These are phyloP conservation scores for Cercospora beticola DNA, from an alignment of 2,329 filamentous ascomycete genomes.

Conservation along the genomic window DNA sequence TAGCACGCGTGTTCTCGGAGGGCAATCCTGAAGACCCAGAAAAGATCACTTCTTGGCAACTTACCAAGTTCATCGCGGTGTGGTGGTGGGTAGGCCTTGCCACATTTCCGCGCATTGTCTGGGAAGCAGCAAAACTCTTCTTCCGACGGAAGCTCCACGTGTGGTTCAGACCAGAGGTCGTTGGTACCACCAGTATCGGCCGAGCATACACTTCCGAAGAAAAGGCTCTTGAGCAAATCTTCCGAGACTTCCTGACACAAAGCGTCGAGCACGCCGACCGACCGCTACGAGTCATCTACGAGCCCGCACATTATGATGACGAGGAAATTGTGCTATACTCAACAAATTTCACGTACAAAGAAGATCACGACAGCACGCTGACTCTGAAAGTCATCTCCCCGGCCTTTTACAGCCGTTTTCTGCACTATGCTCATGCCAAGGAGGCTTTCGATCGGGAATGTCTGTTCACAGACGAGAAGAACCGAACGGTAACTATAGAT, in stretches of 20 bases:
- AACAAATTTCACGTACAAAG: constrained; percentile 39
- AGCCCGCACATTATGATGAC: constrained; percentile 45
- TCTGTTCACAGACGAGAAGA: constrained; percentile 53
- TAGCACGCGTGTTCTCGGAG: constrained; percentile 60
- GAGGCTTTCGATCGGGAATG: constrained; percentile 63
- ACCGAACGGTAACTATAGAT: constrained; percentile 59
- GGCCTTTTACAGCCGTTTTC: constrained; percentile 65
- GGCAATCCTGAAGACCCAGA: constrained; percentile 53
- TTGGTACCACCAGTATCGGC: constrained; percentile 53
- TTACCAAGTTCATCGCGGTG: constrained; percentile 31
- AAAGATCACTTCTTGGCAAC: constrained; percentile 41
- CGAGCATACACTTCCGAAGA: constrained; percentile 56
- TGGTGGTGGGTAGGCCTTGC: constrained; percentile 70
- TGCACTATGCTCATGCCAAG: constrained; percentile 61
- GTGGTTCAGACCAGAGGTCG: constrained; percentile 65
- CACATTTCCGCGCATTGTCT: constrained; percentile 65
- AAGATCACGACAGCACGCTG: constrained; percentile 45
- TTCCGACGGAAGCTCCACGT: constrained; percentile 60
- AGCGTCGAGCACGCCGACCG: constrained; percentile 51
- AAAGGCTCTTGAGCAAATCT: constrained; percentile 41
- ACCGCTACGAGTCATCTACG: constrained; percentile 55
- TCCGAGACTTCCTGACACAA: constrained; percentile 43
- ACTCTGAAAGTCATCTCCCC: constrained; percentile 63
- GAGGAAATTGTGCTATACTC: constrained; percentile 37
- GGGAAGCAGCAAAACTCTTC: constrained; percentile 60